Percentiles rank a stretch among this genome's conserved stretches.
Conservation (phyloP, 2,329 filamentous ascomycete genomes). For the Diaporthe capsici region DNA sequence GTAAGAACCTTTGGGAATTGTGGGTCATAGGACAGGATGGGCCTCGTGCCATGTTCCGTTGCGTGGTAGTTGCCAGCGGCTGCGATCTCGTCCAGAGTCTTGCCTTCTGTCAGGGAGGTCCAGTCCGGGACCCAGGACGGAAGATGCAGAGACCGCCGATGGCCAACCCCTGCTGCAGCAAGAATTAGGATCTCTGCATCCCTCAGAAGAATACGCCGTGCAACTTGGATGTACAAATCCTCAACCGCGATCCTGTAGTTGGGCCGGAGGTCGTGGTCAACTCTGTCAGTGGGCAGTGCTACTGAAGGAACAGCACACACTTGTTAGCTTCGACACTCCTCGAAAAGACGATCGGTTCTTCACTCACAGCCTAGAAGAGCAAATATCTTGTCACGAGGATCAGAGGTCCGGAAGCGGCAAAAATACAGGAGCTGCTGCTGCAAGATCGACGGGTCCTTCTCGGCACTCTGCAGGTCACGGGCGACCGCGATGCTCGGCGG, state of each 20-base stretch:
- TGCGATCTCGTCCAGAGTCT: slow-evolving; percentile 1
- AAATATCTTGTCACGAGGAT: slow-evolving; percentile 2
- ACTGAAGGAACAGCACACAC: neutral
- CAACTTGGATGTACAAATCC: neutral
- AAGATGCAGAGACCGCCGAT: neutral
- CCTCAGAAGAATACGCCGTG: neutral
- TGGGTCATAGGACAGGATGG: neutral
- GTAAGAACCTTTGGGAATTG: neutral
- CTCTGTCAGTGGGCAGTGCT: neutral
- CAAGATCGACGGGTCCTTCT: neutral
- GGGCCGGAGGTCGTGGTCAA: neutral
- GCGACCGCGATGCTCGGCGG: neutral
- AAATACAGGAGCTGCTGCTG: neutral
- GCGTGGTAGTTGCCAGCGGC: neutral
- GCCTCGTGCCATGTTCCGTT: neutral
- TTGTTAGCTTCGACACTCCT: neutral
- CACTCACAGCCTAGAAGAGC: neutral
- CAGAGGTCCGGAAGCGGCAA: neutral
- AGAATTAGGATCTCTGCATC: neutral
- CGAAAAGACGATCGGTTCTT: neutral
- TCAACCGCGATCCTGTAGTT: neutral
- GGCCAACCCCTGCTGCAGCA: neutral
- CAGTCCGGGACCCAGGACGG: slow-evolving; percentile 5
- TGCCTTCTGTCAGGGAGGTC: neutral
- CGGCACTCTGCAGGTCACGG: neutral